These are phyloP conservation scores for Rhynchosporium secalis DNA, from an alignment of 2,329 filamentous ascomycete species.

Conservation along the genomic window DNA sequence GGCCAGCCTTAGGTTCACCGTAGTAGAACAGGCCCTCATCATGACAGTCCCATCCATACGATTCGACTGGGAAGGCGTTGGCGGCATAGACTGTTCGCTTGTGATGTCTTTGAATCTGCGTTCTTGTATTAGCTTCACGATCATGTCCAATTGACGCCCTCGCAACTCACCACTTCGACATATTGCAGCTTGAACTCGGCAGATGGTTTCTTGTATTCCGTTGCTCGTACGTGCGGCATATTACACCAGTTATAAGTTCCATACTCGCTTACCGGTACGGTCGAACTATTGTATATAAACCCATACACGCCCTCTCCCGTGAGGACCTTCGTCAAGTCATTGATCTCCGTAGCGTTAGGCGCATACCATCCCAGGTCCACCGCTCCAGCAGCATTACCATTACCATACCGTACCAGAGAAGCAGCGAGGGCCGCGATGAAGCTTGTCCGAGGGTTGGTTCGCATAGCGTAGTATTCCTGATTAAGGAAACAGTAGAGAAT, in stretches of 20 bases:
- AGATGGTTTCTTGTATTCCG: slow-evolving; percentile 60
- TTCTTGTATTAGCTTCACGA: neutral
- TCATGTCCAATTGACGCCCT: neutral
- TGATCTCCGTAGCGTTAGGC: slow-evolving; percentile 56
- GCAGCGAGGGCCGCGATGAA: slow-evolving; percentile 31
- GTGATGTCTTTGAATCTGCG: slow-evolving; percentile 74
- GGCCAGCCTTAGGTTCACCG: slow-evolving; percentile 55
- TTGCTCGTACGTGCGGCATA: slow-evolving; percentile 73
- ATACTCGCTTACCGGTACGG: slow-evolving; percentile 55
- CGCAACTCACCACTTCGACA: slow-evolving; percentile 66
- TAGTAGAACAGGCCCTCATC: slow-evolving; percentile 71
- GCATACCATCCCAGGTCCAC: slow-evolving; percentile 53
- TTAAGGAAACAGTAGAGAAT: slow-evolving; percentile 24
- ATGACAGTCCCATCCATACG: slow-evolving; percentile 71
- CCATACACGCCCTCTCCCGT: slow-evolving; percentile 65
- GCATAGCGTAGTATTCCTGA: slow-evolving; percentile 29
- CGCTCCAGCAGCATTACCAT: slow-evolving; percentile 10
- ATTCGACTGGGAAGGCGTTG: slow-evolving; percentile 75
- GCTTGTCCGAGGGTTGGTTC: slow-evolving; percentile 19
- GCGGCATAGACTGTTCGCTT: slow-evolving; percentile 79
- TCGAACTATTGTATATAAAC: slow-evolving; percentile 71
- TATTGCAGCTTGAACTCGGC: slow-evolving; percentile 66
- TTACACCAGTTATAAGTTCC: slow-evolving; percentile 80
- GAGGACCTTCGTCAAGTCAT: slow-evolving; percentile 59
- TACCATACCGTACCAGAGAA: slow-evolving; percentile 26